phyloP scores from a whole-genome alignment of 2,329 filamentous ascomycete genomes.

The Cladophialophora carrionii region DNA sequence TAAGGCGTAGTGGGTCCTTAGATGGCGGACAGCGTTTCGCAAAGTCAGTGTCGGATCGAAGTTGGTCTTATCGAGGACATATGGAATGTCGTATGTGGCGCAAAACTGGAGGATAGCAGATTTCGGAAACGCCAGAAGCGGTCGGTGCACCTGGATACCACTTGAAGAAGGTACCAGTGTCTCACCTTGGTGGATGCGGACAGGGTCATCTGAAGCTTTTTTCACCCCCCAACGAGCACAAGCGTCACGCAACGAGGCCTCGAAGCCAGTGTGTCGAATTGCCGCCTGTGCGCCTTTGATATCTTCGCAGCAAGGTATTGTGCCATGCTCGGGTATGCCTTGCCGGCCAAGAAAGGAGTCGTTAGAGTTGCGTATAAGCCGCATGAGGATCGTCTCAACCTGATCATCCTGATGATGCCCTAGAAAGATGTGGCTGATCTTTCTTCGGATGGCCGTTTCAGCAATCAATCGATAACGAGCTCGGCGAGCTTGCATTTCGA shows the following conservation, averaged over 20 bases:
- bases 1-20: slow-evolving; percentile 62
- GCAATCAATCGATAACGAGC: slow-evolving; percentile 75
- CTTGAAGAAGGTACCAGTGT: slow-evolving; percentile 45
- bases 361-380: slow-evolving; percentile 53
- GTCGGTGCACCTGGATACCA: slow-evolving; percentile 69
- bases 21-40: slow-evolving; percentile 77
- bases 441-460: slow-evolving; percentile 56
- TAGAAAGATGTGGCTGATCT: slow-evolving; percentile 67
- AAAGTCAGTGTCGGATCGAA: slow-evolving; percentile 72
- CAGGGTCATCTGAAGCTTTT: slow-evolving; percentile 14
- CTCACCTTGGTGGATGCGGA: slow-evolving; percentile 52
- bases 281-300: slow-evolving; percentile 28
- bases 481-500: slow-evolving; percentile 76
- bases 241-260: slow-evolving; percentile 18
- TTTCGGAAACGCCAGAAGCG: slow-evolving; percentile 66
- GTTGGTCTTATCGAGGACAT: slow-evolving; percentile 88
- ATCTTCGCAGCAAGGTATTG: slow-evolving; percentile 34
- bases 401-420: slow-evolving; percentile 91
- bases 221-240: background rate
- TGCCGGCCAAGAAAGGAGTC: slow-evolving; percentile 29
- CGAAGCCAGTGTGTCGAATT: slow-evolving; percentile 11
- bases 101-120: slow-evolving; percentile 66
- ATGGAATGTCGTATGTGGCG: slow-evolving; percentile 65
- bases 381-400: slow-evolving; percentile 84
- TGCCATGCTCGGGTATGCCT: slow-evolving; percentile 30